Percentiles rank a stretch among this genome's conserved stretches.
phyloP scores from a whole-genome alignment of 495 filamentous ascomycete species.

The Durotheca rogersii region DNA sequence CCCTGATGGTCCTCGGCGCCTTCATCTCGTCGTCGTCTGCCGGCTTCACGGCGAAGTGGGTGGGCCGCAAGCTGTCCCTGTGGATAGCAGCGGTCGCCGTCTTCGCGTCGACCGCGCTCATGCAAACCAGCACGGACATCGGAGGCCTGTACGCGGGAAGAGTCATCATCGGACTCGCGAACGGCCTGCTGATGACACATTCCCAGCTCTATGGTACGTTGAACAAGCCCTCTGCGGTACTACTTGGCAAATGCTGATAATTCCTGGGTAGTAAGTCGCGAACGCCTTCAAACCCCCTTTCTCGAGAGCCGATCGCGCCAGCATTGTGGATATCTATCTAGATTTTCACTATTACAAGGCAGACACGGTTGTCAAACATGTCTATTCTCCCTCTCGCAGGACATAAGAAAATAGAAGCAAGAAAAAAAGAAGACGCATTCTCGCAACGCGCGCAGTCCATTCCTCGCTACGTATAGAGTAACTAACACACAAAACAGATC shows the following conservation, averaged over 20 bases:
- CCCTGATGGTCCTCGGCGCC: conserved; percentile 61
- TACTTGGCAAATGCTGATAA: too few species aligned
- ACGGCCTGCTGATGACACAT: conserved; percentile 61
- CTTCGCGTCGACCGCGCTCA: conserved; percentile 53
- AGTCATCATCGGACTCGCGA: conserved; percentile 57
- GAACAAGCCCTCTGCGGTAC: background rate
- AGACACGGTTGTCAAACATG: too few species aligned
- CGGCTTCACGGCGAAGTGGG: conserved; percentile 50
- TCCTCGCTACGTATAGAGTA: too few species aligned
- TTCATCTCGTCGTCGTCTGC: conserved; percentile 57
- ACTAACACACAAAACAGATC: conserved; percentile 30
- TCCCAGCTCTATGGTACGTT: conserved; percentile 54
- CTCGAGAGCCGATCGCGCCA: background rate
- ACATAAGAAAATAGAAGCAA: too few species aligned
- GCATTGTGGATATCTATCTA: too few species aligned
- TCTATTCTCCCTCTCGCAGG: too few species aligned
- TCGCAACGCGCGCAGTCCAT: too few species aligned
- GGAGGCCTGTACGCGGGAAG: conserved; percentile 57
- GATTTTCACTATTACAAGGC: too few species aligned
- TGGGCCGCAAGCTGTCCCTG: conserved; percentile 51
- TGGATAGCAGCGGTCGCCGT: conserved; percentile 53
- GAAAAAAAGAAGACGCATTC: too few species aligned
- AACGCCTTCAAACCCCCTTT: background rate
- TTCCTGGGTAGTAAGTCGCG: background rate
- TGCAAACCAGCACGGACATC: conserved; percentile 57